phyloP scores from a whole-genome alignment of 345 rosid genomes.

The Punica granatum region DNA sequence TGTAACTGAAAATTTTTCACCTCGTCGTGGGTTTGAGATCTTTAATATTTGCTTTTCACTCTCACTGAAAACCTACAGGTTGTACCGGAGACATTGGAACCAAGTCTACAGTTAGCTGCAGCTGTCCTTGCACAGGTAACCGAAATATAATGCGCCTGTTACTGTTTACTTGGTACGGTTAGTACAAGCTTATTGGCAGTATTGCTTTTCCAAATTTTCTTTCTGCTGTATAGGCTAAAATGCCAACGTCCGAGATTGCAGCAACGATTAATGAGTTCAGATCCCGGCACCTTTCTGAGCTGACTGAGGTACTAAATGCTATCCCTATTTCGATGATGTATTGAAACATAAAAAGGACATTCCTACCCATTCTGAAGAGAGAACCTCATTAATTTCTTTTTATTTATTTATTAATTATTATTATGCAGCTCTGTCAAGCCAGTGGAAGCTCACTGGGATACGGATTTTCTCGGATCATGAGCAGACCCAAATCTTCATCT shows the following conservation, averaged over 20 bases:
- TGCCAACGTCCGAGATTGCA: slow-evolving; percentile 83
- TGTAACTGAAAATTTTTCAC: neutral
- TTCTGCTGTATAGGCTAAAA: slow-evolving; percentile 79
- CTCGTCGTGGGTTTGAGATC: neutral
- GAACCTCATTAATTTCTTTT: neutral
- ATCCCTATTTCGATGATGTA: neutral
- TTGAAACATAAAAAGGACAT: neutral
- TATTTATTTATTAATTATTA: no score
- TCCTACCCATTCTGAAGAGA: neutral
- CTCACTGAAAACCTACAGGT: slow-evolving; percentile 39
- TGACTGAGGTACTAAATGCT: slow-evolving; percentile 55
- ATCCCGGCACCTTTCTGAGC: slow-evolving; percentile 89
- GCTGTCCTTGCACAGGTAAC: slow-evolving; percentile 97
- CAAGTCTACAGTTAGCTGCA: slow-evolving; percentile 96
- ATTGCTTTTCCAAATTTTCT: neutral
- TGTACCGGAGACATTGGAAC: slow-evolving; percentile 99
- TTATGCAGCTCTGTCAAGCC: slow-evolving; percentile 66
- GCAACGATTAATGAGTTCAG: slow-evolving; percentile 88
- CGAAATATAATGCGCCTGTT: neutral
- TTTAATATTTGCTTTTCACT: neutral
- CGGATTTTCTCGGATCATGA: slow-evolving; percentile 66
- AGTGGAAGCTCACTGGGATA: slow-evolving; percentile 95
- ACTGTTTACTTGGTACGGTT: neutral
- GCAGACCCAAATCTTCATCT: slow-evolving; percentile 44
- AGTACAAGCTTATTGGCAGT: neutral